Base-by-base conservation (phyloP, 2,329 filamentous ascomycete genomes). In the Pseudodiploospora longispora region DNA sequence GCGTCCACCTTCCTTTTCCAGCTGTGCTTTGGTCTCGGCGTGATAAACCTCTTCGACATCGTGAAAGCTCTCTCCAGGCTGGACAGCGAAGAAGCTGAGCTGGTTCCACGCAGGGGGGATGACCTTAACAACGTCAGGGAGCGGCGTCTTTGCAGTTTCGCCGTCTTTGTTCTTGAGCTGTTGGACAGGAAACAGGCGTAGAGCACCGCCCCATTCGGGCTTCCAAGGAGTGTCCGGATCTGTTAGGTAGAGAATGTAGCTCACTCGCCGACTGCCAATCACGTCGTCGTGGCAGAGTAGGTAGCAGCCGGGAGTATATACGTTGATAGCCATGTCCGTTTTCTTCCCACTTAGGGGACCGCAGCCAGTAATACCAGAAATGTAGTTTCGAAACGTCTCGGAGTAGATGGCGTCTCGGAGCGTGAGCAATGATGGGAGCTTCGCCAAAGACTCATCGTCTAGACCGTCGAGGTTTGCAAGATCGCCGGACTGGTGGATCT, bases 241-340 rank as follows among this genome's bases (percentile, higher is more conserved):
- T 10, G 88, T 91, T 50, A 98, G 73, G 64, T 98, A 98, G 47
- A 98, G 74, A 53, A 98, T 98, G 65, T 96, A 98, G 73, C 90
- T 96, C 57, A 98, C 83, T 52, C 90, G 83, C 48, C 93, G 79
- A 59, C 85, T 95, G n/a, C 93, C 93, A 64, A 98, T 98, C 49
- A 98, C 93, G 67, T 98, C 93, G 72, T 98, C 93, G 60, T 98
- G 93, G 67, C 93, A 97, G 30, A 98, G 75, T 28, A 98, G 75
- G 63, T 94, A 95, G 61, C 91, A 97, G 35, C 93, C 91, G 5
- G 93, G 91, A 0, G 89, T 96, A 65, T 98, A 98, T 41, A 98
- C 83, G 61, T 98, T 98, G 72, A 98, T 95, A 47, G 93, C 93
- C 89, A 98, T 95, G 66, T 98, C 93, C 12, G 93, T 97, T 74